Percentiles rank a stretch among this genome's conserved stretches.
Evolutionary conservation across 306 rosid genomes (phyloP).

Genomic region (Castanea mollissima): DNA sequence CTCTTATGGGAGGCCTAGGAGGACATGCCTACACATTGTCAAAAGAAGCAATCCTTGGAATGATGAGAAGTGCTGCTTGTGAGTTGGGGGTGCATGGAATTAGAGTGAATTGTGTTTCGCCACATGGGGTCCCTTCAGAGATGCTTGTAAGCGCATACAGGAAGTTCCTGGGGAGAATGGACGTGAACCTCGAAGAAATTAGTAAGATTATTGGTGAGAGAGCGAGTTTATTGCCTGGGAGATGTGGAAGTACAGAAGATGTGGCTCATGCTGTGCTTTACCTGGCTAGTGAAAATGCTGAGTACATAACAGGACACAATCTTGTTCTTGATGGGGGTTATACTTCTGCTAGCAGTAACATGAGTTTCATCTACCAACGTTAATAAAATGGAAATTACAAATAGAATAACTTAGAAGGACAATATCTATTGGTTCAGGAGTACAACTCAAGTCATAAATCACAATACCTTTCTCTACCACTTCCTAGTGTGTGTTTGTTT

Average conservation of each 20-base stretch:
- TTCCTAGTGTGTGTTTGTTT: neutral
- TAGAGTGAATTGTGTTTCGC: conserved; percentile 67
- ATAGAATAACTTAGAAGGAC: neutral
- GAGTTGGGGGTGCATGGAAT: conserved; percentile 76
- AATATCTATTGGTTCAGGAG: neutral
- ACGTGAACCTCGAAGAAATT: conserved; percentile 45
- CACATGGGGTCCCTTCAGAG: conserved; percentile 83
- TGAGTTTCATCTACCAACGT: conserved; percentile 52
- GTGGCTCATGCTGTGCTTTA: conserved; percentile 70
- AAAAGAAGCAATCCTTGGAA: conserved; percentile 58
- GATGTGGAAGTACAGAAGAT: conserved; percentile 46
- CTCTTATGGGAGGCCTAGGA: conserved; percentile 66
- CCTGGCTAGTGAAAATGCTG: conserved; percentile 62
- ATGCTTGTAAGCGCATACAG: conserved; percentile 53
- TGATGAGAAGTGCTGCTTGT: conserved; percentile 66
- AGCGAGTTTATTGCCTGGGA: conserved; percentile 69
- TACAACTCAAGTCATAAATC: neutral
- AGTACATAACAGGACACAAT: conserved; percentile 65
- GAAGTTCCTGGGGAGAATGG: conserved; percentile 28
- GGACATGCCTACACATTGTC: conserved; percentile 69
- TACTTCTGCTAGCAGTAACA: conserved; percentile 45
- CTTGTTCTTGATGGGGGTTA: conserved; percentile 80
- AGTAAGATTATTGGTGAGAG: conserved; percentile 32
- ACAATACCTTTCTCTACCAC: neutral
- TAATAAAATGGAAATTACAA: neutral